phyloP scores from a whole-genome alignment of 441 rosid genomes.

The Cnidoscolus chayamansa region DNA sequence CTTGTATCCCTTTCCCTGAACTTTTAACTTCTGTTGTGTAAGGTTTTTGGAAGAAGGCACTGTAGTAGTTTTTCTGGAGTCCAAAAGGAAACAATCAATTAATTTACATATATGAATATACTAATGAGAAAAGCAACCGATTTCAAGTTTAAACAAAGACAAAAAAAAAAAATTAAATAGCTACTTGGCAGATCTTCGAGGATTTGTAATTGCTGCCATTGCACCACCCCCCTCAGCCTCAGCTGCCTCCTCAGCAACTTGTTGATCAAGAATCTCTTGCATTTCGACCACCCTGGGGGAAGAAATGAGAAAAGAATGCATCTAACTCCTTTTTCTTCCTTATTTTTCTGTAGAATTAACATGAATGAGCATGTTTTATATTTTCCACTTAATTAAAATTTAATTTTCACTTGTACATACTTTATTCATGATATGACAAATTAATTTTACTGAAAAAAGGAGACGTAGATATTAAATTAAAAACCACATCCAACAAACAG shows the following conservation, averaged over 20 bases:
- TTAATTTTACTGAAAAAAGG: slow-evolving; percentile 26
- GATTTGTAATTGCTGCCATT: slow-evolving; percentile 86
- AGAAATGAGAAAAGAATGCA: slow-evolving; percentile 1
- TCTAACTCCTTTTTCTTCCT: neutral
- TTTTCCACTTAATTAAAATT: neutral
- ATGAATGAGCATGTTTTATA: neutral
- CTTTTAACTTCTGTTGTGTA: slow-evolving; percentile 66
- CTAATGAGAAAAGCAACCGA: neutral
- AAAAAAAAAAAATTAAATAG: slow-evolving; percentile 16
- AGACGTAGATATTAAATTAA: neutral
- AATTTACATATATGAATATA: neutral
- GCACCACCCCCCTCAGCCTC: slow-evolving; percentile 99
- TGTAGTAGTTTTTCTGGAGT: slow-evolving; percentile 55
- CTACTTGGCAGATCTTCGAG: slow-evolving; percentile 89
- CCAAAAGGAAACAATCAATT: slow-evolving; percentile 20
- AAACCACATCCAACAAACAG: slow-evolving; percentile 29
- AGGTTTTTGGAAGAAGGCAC: slow-evolving; percentile 57
- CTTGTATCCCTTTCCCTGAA: slow-evolving; percentile 90
- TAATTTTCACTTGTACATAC: slow-evolving; percentile 31
- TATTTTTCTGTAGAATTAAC: slow-evolving; percentile 5
- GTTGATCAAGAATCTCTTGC: slow-evolving; percentile 99
- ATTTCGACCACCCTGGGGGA: slow-evolving; percentile 88
- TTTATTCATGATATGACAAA: slow-evolving; percentile 2
- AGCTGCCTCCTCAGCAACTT: slow-evolving; percentile 99
- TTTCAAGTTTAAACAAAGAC: neutral